Base-by-base conservation (phyloP, 192 early-diverging fungal genomes). In the Backusella australiensis region DNA sequence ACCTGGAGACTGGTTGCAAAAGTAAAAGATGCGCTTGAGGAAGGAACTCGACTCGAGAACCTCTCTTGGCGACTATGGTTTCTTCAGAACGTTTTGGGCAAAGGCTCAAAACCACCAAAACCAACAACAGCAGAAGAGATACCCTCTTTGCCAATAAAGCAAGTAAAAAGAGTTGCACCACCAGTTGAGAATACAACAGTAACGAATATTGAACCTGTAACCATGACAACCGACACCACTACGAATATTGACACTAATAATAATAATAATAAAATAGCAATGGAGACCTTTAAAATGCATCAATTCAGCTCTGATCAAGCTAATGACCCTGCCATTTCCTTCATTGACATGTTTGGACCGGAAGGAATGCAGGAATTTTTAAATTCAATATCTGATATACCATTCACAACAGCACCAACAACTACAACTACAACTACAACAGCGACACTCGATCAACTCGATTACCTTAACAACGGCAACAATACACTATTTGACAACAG, bases 61-160 rank as follows among this genome's bases (percentile, higher is more conserved):
- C 86, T 94, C 67, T 94, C 93, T 23, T 95, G 94, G 94, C 84
- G 94, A 19, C 83, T 95, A 29, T 95, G 94, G 94, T 93, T 93
- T 77, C 82, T 44, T 15, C 70, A 72, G 5, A 49, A 29, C 19
- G 32, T 38, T 36, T 68, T 68, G 14, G 35, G 35, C 6, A 68
- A 92, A 78, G 67, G 32, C 8, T 21, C 67, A 36, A n/a, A 68
- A 19, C 35, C 67, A 63, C 23, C 23, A 71, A 41, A 49, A 26
- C 56, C 56, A 59, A 59, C 72, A 71, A 26, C 75, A 66, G 23
- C 73, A 44, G 26, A 36, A 73, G n/a, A 36, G 53, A 63, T 34
- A 56, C n/a, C 73, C 23, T 42, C 39, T 65, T 38, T 56, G 41
- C 21, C 56, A 63, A 59, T 7, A 59, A 59, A 59, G 26, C 21